Conservation (phyloP, 140 eudicot genomes). For the Eryngium alpinum region DNA sequence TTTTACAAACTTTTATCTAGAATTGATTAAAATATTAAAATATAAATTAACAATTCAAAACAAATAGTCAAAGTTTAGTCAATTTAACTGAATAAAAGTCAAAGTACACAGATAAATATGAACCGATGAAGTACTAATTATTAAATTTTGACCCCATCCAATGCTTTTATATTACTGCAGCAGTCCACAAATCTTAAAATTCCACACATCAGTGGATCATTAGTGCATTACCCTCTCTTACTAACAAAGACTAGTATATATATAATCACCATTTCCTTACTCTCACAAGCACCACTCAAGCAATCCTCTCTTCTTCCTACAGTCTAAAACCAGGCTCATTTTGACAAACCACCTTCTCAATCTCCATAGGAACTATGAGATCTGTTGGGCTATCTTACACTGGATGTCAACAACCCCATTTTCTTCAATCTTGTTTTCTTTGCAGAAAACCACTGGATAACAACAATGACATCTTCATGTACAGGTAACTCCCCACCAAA, state of each 20-base stretch:
- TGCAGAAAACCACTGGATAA: conserved; percentile 59
- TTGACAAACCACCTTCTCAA: conserved; percentile 17
- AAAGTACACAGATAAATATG: no score
- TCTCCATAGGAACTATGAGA: conserved; percentile 1
- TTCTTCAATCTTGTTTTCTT: conserved; percentile 71
- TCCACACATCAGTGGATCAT: conserved; percentile 31
- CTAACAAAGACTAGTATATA: conserved; percentile 12
- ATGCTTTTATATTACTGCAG: no score
- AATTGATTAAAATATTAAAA: no score
- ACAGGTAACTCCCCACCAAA: conserved; percentile 41
- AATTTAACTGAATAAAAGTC: no score
- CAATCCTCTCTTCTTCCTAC: conserved; percentile 16
- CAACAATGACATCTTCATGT: conserved; percentile 82
- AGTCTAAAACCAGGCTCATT: conserved; percentile 18
- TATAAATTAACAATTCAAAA: no score
- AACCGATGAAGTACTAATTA: no score
- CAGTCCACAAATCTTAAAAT: conserved; percentile 18
- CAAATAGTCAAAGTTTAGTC: no score
- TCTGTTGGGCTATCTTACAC: conserved; percentile 29
- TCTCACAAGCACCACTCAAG: conserved; percentile 17
- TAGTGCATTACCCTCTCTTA: conserved; percentile 19
- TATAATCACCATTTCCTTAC: conserved; percentile 28
- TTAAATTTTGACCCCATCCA: no score
- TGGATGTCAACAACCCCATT: conserved; percentile 52
- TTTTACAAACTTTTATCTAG: no score